A percentile compares a stretch with the other conserved stretches of the same genome.
These are phyloP conservation scores for Hymenoscyphus scutula DNA, from an alignment of 2,329 filamentous ascomycete genomes.

Conservation along the genomic window DNA sequence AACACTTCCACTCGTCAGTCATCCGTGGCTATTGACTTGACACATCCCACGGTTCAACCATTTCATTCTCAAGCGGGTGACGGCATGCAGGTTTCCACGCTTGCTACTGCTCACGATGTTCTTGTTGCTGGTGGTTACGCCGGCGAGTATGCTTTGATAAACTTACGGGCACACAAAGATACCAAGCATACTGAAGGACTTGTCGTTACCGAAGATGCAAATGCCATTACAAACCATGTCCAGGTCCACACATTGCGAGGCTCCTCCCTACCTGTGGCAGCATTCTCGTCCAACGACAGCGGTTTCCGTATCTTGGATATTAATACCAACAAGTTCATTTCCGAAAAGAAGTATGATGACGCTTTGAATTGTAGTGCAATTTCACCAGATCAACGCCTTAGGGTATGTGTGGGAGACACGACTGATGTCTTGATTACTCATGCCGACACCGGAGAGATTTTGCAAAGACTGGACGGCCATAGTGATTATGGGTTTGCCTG, in stretches of 20 bases:
- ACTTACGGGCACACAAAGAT: conserved; percentile 32
- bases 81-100: conserved; percentile 36
- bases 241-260: conserved; percentile 54
- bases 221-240: conserved; percentile 64
- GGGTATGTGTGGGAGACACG: conserved; percentile 70
- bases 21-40: conserved; percentile 31
- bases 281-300: conserved; percentile 62
- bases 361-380: conserved; percentile 72
- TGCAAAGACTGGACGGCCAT: conserved; percentile 61
- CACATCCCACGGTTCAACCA: conserved; percentile 29
- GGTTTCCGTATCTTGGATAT: conserved; percentile 59
- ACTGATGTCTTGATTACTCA: conserved; percentile 65
- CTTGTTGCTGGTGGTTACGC: conserved; percentile 41
- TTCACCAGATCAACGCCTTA: conserved; percentile 68
- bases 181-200: conserved; percentile 38
- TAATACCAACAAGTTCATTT: conserved; percentile 55
- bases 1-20: conserved; percentile 24
- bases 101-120: conserved; percentile 36
- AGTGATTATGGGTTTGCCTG: conserved; percentile 72
- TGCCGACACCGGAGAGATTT: conserved; percentile 60
- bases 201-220: conserved; percentile 48
- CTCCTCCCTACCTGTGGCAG: conserved; percentile 52
- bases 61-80: conserved; percentile 18
- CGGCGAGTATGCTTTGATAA: conserved; percentile 40
- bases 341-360: conserved; percentile 54